Conservation (phyloP, 1,139 yeast species). For the Taphrina confusa region DNA sequence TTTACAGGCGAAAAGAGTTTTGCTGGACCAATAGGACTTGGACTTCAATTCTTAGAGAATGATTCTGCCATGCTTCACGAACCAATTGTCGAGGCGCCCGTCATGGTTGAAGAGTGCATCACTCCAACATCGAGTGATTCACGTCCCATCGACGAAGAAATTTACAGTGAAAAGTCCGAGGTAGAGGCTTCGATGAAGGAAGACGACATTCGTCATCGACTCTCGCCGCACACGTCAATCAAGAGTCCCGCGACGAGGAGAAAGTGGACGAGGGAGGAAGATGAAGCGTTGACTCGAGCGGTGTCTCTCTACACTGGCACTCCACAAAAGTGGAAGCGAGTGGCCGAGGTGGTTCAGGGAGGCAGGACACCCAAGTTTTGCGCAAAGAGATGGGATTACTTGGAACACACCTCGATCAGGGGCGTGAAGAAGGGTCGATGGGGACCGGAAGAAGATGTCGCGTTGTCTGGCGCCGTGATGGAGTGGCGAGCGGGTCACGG, state of each 20-base stretch:
- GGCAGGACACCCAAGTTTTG: conserved; percentile 17
- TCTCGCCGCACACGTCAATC: no score
- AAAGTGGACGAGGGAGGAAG: conserved; percentile 16
- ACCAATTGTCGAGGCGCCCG: no score
- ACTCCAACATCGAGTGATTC: no score
- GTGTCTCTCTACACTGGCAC: conserved; percentile 1
- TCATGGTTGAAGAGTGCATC: no score
- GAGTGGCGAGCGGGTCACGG: conserved; percentile 2
- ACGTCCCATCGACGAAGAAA: no score
- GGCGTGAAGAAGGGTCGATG: conserved; percentile 20
- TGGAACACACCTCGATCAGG: conserved; percentile 1
- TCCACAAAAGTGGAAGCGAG: conserved; percentile 15
- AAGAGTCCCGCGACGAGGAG: conserved; percentile 4
- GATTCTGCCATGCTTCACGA: no score
- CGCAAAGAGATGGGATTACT: conserved; percentile 17
- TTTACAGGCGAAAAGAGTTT: no score
- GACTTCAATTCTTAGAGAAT: no score
- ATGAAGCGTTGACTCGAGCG: conserved; percentile 4
- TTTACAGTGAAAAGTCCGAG: no score
- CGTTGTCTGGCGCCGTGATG: not conserved
- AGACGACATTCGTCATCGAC: no score
- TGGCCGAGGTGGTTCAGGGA: conserved; percentile 13
- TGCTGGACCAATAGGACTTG: no score
- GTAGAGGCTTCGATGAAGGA: no score
- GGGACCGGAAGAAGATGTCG: conserved; percentile 9